Evolutionary conservation across 495 filamentous ascomycete species (phyloP), one percentile per base, ranked within the genome.

Genomic region (Penicillium dipodomyicola): DNA sequence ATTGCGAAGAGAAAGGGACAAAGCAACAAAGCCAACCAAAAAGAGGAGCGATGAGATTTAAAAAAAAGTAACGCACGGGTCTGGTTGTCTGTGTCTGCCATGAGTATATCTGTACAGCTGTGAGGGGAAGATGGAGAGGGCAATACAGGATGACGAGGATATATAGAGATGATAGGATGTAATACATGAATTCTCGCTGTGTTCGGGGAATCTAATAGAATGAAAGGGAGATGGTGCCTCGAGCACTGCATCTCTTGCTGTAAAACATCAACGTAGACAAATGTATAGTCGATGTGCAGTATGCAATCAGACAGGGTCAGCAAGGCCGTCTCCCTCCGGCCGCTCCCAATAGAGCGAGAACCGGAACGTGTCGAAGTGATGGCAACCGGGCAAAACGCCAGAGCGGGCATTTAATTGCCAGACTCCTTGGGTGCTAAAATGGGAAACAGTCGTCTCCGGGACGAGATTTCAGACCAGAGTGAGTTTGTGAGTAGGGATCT

Each of bases 161-260:
- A 54, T 29, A 17, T 39, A 39, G n/a, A 39, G 10, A 47, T 56
- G 17, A 46, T 57, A 41, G 29, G 59, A 33, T 35, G 58, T 57
- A 30, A 48, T 35, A 49, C 45, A 54, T 49, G 22, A 56, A 57
- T 58, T 58, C 56, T 56, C 61, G 65, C 61, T 69, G 62, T 56
- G 59, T 40, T 56, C 57, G 59, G 65, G 64, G 64, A 72, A 70
- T 67, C 64, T 67, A 70, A 56, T 62, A 63, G 46, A 59, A 63
- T 46, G 49, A 56, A 60, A 56, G 49, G 40, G 49, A 54, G 41
- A 37, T 53, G 42, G 52, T 41, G 54, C 57, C 48, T 56, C 54
- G n/a, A 52, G 59, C 49, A 49, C 49, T 39, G 48, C 43, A 19
- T 40, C 33, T 40, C 43, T 51, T 58, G 49, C 47, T 64, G 61